phyloP scores from a whole-genome alignment of 1,284 basidiomycete species.

The Xerocomus tenax region DNA sequence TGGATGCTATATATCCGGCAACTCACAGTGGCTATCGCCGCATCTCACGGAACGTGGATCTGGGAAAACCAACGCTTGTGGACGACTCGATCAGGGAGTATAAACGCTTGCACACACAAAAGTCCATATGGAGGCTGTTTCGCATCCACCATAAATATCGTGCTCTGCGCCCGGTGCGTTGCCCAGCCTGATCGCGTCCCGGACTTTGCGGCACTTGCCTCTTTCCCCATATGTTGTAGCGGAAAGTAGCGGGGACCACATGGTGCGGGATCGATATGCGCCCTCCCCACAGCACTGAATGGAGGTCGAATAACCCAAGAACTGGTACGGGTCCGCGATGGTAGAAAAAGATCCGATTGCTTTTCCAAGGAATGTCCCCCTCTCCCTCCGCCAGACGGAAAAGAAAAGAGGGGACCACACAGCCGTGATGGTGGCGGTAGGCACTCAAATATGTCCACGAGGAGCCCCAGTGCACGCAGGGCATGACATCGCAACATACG shows the following conservation, averaged over 20 bases:
- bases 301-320: background rate
- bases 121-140: constrained; percentile 7
- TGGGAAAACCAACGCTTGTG: background rate
- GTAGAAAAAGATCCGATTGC: constrained; percentile 5
- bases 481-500: too few species aligned
- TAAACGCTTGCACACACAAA: background rate
- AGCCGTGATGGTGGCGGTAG: constrained; percentile 4
- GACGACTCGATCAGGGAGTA: constrained; percentile 16
- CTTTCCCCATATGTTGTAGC: constrained; percentile 7
- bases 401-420: background rate
- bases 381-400: background rate
- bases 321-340: constrained; percentile 14
- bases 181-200: constrained; percentile 17
- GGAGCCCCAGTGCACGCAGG: too few species aligned
- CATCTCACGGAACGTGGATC: constrained; percentile 24
- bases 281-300: constrained; percentile 6
- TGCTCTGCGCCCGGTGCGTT: constrained; percentile 5
- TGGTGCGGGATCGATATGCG: constrained; percentile 12
- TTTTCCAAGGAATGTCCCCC: background rate
- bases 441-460: background rate
- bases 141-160: constrained; percentile 11
- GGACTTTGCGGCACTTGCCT: constrained; percentile 22
- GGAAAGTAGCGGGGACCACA: constrained; percentile 22
- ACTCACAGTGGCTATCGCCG: constrained; percentile 15
- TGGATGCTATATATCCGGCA: constrained; percentile 6